A percentile compares a stretch with the other conserved stretches of the same genome.
Conservation (phyloP, 257 asterid genomes). For the Petrea volubilis region DNA sequence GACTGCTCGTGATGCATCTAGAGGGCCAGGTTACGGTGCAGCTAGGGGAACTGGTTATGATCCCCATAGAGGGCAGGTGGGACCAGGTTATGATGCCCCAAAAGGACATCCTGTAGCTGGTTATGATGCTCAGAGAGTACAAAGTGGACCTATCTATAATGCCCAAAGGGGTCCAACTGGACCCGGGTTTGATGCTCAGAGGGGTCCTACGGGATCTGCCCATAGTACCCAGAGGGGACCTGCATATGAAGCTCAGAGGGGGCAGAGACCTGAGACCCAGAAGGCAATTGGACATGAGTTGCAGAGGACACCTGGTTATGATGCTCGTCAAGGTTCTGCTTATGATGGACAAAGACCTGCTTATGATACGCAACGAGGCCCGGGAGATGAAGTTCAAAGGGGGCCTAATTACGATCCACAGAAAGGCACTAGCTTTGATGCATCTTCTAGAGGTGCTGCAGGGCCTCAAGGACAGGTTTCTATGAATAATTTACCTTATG, state of each 20-base stretch:
- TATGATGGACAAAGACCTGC: slow-evolving; percentile 48
- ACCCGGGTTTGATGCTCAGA: slow-evolving; percentile 40
- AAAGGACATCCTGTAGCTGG: slow-evolving; percentile 40
- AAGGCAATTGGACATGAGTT: slow-evolving; percentile 8
- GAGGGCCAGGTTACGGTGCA: slow-evolving; percentile 42
- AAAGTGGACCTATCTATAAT: slow-evolving; percentile 37
- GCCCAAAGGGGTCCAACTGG: slow-evolving; percentile 37
- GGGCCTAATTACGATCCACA: slow-evolving; percentile 43
- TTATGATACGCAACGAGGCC: slow-evolving; percentile 52
- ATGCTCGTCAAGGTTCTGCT: slow-evolving; percentile 35
- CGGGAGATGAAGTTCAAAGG: slow-evolving; percentile 48
- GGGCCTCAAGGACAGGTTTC: slow-evolving; percentile 63
- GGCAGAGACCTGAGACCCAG: slow-evolving; percentile 26
- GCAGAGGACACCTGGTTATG: slow-evolving; percentile 39
- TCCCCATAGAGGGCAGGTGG: slow-evolving; percentile 40
- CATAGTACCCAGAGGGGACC: slow-evolving; percentile 26
- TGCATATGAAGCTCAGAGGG: slow-evolving; percentile 31
- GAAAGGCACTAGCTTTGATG: slow-evolving; percentile 39
- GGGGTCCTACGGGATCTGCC: slow-evolving; percentile 35
- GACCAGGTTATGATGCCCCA: slow-evolving; percentile 43
- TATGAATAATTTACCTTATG: slow-evolving; percentile 35
- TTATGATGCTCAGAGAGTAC: slow-evolving; percentile 46
- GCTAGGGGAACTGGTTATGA: slow-evolving; percentile 47
- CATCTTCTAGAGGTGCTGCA: slow-evolving; percentile 41
- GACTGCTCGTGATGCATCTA: slow-evolving; percentile 45